Evolutionary conservation across 2,329 filamentous ascomycete genomes (phyloP).

Genomic region (Aspergillus vadensis): DNA sequence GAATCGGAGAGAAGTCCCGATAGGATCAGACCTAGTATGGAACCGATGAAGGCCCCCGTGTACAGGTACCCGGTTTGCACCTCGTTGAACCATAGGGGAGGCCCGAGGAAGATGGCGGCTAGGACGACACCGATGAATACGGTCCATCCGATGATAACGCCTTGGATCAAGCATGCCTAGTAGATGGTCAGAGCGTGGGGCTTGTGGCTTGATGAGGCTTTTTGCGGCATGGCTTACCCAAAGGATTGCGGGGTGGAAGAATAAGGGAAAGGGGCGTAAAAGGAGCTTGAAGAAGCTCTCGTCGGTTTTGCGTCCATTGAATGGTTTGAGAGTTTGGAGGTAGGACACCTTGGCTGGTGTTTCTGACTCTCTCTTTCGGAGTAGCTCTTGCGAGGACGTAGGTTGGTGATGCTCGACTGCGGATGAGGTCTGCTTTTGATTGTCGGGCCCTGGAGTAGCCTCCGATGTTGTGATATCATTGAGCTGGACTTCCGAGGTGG

Average conservation of each 20-base stretch:
- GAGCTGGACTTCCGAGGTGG: constrained; percentile 14
- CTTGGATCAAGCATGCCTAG: constrained; percentile 72
- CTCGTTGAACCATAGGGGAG: constrained; percentile 79
- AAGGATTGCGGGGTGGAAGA: constrained; percentile 80
- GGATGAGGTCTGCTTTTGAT: constrained; percentile 10
- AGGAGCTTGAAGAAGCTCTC: constrained; percentile 69
- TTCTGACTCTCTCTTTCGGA: constrained; percentile 4
- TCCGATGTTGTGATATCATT: constrained; percentile 8
- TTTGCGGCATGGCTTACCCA: constrained; percentile 57
- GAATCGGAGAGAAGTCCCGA: constrained; percentile 74
- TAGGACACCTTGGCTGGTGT: constrained; percentile 58
- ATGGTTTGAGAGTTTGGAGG: constrained; percentile 63
- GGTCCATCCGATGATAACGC: constrained; percentile 91
- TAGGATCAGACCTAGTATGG: constrained; percentile 74
- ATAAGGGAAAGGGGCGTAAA: constrained; percentile 75
- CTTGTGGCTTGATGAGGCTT: constrained; percentile 28
- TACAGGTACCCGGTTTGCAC: constrained; percentile 85
- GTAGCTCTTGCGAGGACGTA: constrained; percentile 5
- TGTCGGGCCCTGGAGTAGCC: constrained; percentile 13
- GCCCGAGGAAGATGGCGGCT: constrained; percentile 77
- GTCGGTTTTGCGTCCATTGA: constrained; percentile 80
- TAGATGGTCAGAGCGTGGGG: constrained; percentile 14
- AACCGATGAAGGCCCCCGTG: constrained; percentile 80
- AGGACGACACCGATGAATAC: constrained; percentile 86
- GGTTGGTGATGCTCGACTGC: neutral